These are phyloP conservation scores for Metschnikowia kunwiensis DNA, from an alignment of 805 yeast species.

Conservation along the genomic window DNA sequence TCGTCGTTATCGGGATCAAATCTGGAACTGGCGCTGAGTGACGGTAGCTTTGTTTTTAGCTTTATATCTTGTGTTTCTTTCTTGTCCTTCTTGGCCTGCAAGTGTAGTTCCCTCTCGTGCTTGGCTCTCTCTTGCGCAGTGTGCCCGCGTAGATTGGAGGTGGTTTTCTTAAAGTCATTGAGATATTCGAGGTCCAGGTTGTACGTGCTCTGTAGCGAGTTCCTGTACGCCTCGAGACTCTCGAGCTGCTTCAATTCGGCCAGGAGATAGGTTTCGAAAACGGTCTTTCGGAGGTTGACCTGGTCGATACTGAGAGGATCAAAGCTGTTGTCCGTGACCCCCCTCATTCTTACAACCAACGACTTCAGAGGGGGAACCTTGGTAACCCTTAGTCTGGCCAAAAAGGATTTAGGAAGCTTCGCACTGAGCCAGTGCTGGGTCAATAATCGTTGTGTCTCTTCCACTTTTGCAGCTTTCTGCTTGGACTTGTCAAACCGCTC, in stretches of 20 bases:
- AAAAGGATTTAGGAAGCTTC: slow-evolving; percentile 13
- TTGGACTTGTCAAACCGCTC: slow-evolving; percentile 13
- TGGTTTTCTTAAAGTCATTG: slow-evolving; percentile 24
- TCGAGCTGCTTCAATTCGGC: slow-evolving; percentile 39
- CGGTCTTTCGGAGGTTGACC: slow-evolving; percentile 12
- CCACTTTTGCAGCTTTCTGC: slow-evolving; percentile 8
- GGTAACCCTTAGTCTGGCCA: slow-evolving; percentile 17
- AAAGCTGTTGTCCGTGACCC: slow-evolving; percentile 7
- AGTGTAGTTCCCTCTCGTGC: slow-evolving; percentile 7
- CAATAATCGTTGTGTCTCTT: slow-evolving; percentile 18
- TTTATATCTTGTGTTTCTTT: background rate
- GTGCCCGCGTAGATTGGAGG: slow-evolving; percentile 8
- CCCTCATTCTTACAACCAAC: slow-evolving; percentile 14
- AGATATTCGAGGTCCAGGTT: slow-evolving; percentile 35
- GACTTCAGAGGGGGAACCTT: slow-evolving; percentile 19
- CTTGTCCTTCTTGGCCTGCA: background rate
- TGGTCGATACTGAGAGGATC: slow-evolving; percentile 17
- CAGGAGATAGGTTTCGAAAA: slow-evolving; percentile 34
- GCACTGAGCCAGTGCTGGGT: slow-evolving; percentile 18
- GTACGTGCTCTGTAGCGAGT: slow-evolving; percentile 22
- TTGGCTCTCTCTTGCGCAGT: slow-evolving; percentile 8
- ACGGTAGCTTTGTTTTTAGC: slow-evolving; percentile 1
- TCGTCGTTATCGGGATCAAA: slow-evolving; percentile 18
- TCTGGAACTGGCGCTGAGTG: background rate
- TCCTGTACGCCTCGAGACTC: slow-evolving; percentile 28